Evolutionary conservation across 2,329 filamentous ascomycete species (phyloP).

Genomic region (Verticillium longisporum): DNA sequence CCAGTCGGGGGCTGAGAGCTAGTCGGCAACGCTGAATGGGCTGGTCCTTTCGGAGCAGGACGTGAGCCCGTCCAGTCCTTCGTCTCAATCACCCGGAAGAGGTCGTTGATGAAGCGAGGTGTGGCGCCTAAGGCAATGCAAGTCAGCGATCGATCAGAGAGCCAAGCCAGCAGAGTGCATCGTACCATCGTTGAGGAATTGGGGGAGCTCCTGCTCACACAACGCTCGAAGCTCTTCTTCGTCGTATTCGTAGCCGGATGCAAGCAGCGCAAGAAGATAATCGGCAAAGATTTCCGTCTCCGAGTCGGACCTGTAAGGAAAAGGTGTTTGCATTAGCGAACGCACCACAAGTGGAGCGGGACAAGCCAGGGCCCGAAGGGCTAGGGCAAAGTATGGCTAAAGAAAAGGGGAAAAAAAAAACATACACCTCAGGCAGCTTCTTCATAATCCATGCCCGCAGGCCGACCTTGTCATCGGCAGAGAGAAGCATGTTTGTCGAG

Average conservation of each 20-base stretch:
- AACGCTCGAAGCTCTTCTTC: slow-evolving; percentile 57
- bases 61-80: slow-evolving; percentile 42
- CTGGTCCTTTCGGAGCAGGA: background rate
- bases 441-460: slow-evolving; percentile 75
- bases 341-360: background rate
- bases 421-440: slow-evolving; percentile 15
- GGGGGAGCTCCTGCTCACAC: slow-evolving; percentile 65
- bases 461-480: slow-evolving; percentile 52
- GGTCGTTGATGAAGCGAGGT: slow-evolving; percentile 47
- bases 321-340: background rate
- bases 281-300: slow-evolving; percentile 78
- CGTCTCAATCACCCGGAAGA: slow-evolving; percentile 59
- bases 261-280: slow-evolving; percentile 72
- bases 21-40: background rate
- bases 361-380: background rate
- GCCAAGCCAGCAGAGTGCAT: background rate
- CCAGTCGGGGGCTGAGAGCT: background rate
- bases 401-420: background rate
- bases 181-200: slow-evolving; percentile 65
- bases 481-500: slow-evolving; percentile 46
- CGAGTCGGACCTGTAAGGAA: slow-evolving; percentile 60
- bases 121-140: slow-evolving; percentile 1
- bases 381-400: background rate
- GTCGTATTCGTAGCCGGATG: slow-evolving; percentile 53
- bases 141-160: background rate